Base-by-base conservation (phyloP, 2,329 filamentous ascomycete genomes). In the Epichloe brachyelytri region DNA sequence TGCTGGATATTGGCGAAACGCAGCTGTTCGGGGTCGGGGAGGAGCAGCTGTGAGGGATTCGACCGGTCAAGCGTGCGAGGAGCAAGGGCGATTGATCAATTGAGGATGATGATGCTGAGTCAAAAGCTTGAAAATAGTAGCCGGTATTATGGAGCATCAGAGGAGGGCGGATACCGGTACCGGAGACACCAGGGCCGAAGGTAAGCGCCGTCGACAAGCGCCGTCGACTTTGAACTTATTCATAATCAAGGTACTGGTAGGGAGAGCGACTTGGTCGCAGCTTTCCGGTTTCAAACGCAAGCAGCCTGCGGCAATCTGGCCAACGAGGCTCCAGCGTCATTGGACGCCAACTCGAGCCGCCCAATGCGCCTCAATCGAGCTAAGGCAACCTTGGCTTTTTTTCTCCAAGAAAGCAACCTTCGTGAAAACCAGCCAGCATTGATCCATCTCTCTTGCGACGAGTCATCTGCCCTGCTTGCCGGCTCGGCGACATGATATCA, bases 401-500 rank as follows among this genome's bases (percentile, higher is more conserved):
- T 11, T 22, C 22, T 30, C 26, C 45, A 22, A 26, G 11, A 10
- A 33, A n/a, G 15, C 2, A 19, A 15, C 14, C 17, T 37, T 2
- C 8, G 14, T 15, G 34, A 46, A 12, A 20, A 26, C 20, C 20
- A 17, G 22, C 46, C 26, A 33, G n/a, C 37, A 43, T 41, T 8
- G 1, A 8, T 44, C 10, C 4, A 15, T 44, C 22, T 44, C 22
- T 44, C 10, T 44, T 14, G 10, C 22, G 22, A 44, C 8, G 22
- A 5, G 26, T 33, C n/a, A 20, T 38, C 26, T 30, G 17, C 30
- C 17, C 33, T 45, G 14, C 8, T 26, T 11, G 4, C 15, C 43
- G 38, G 19, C 46, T 43, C 46, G 54, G 52, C 60, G 60, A 60
- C 53, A 62, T 65, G 61, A 58, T 55, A 60, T 51, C 58, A 51